A percentile compares a stretch with the other conserved stretches of the same genome.
Evolutionary conservation across 1,139 yeast species (phyloP).

Genomic region (Eremothecium gossypii): DNA sequence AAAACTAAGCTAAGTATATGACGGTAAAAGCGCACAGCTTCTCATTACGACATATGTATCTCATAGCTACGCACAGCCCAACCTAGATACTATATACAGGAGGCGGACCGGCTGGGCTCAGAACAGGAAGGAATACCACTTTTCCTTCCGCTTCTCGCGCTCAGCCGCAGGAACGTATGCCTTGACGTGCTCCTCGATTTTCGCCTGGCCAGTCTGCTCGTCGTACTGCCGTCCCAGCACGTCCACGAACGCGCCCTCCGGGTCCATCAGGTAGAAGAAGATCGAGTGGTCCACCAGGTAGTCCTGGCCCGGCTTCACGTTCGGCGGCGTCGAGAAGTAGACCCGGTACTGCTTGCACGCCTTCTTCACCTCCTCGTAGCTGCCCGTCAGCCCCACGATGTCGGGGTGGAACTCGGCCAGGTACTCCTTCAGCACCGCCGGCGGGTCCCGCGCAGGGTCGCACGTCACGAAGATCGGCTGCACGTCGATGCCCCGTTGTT

Average conservation of each 20-base stretch:
- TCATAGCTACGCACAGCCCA: not conserved
- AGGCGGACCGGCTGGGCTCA: not conserved
- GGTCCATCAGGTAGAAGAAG: slow-evolving; percentile 92
- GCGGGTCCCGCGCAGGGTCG: slow-evolving; percentile 90
- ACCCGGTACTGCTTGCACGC: slow-evolving; percentile 85
- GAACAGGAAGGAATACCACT: slow-evolving; percentile 46
- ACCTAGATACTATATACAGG: not conserved
- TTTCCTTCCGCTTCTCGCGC: slow-evolving; percentile 49
- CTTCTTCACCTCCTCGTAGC: slow-evolving; percentile 72
- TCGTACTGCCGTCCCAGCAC: slow-evolving; percentile 88
- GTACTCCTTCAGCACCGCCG: slow-evolving; percentile 71
- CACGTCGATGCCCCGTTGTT: slow-evolving; percentile 45
- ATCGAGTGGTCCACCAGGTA: slow-evolving; percentile 94
- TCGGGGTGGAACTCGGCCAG: slow-evolving; percentile 80
- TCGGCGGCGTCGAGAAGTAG: slow-evolving; percentile 90
- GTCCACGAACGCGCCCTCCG: slow-evolving; percentile 90
- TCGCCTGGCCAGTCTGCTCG: slow-evolving; percentile 68
- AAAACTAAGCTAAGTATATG: slow-evolving; percentile 36
- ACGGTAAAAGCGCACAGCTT: too few relatives aligned
- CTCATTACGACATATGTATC: not conserved
- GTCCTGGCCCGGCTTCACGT: slow-evolving; percentile 90
- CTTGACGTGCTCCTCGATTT: slow-evolving; percentile 65
- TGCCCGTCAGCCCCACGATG: slow-evolving; percentile 84
- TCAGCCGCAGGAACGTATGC: slow-evolving; percentile 66
- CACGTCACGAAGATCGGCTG: slow-evolving; percentile 91